Evolutionary conservation across 73 alveolate species (phyloP).

Genomic region (Paramecium sonneborni): DNA sequence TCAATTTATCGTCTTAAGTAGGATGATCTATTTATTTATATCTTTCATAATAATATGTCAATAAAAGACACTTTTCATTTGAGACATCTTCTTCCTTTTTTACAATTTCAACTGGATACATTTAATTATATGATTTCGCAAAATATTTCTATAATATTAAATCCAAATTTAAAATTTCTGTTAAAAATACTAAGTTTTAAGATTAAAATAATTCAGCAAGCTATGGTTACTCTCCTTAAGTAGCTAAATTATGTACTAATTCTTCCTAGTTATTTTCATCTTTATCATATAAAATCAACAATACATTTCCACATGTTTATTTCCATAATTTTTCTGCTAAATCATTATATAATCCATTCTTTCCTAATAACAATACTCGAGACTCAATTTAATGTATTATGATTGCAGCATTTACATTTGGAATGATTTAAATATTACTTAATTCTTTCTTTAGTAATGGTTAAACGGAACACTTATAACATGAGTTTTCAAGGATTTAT

Average conservation of each 20-base stretch:
- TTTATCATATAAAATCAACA: neutral
- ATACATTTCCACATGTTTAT: slow-evolving; percentile 28
- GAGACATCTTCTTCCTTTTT: slow-evolving; percentile 6
- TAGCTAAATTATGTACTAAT: neutral
- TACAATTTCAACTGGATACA: neutral
- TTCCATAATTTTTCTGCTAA: neutral
- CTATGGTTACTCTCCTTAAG: slow-evolving; percentile 34
- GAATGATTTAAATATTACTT: neutral
- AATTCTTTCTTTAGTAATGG: neutral
- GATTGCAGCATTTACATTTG: neutral
- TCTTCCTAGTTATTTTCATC: neutral
- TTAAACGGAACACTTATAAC: neutral
- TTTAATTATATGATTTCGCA: neutral
- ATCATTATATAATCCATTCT: slow-evolving; percentile 21
- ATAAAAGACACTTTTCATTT: neutral
- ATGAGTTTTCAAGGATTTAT: neutral
- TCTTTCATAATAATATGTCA: neutral
- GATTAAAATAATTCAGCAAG: neutral
- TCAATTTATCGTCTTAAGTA: neutral
- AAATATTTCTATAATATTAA: neutral
- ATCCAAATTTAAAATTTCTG: neutral
- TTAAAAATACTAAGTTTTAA: neutral
- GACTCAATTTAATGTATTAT: slow-evolving; percentile 24
- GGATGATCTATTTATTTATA: neutral
- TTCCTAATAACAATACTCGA: slow-evolving; percentile 8